Evolutionary conservation across 345 rosid species (phyloP).

Genomic region (Salix arbutifolia): DNA sequence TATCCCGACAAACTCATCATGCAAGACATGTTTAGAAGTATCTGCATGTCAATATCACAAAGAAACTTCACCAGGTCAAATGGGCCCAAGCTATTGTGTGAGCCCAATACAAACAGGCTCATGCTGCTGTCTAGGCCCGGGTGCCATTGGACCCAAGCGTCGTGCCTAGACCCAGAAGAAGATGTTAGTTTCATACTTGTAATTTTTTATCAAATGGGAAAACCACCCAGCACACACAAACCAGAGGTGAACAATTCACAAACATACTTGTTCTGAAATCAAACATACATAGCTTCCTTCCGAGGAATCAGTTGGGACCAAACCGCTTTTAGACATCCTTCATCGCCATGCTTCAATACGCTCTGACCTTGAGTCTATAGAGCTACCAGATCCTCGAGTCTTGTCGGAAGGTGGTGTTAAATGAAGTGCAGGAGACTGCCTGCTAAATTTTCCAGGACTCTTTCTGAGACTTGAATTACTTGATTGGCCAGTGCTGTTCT

Average conservation of each 20-base stretch:
- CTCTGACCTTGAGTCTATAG: conserved; percentile 56
- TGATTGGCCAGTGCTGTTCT: conserved; percentile 35
- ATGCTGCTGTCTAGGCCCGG: too few species aligned
- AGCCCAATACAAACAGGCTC: too few species aligned
- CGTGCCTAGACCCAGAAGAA: background rate
- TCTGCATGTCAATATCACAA: too few species aligned
- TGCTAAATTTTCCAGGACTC: conserved; percentile 21
- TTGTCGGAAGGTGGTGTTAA: conserved; percentile 28
- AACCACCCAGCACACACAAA: conserved; percentile 24
- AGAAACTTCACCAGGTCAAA: too few species aligned
- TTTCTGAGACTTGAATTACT: conserved; percentile 32
- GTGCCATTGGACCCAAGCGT: too few species aligned
- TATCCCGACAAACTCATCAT: too few species aligned
- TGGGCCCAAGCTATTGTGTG: too few species aligned
- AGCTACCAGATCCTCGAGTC: conserved; percentile 48
- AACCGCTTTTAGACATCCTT: conserved; percentile 11
- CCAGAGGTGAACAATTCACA: conserved; percentile 22
- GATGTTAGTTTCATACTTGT: conserved; percentile 16
- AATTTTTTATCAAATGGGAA: conserved; percentile 12
- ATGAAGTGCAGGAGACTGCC: conserved; percentile 32
- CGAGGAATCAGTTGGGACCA: conserved; percentile 2
- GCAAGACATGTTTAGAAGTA: too few species aligned
- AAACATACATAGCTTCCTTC: conserved; percentile 3
- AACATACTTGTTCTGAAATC: conserved; percentile 9
- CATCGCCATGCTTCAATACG: conserved; percentile 46